Evolutionary conservation across 2,329 filamentous ascomycete genomes (phyloP), one percentile per base, ranked within the genome.

Genomic region (Pseudogymnoascus sp.): DNA sequence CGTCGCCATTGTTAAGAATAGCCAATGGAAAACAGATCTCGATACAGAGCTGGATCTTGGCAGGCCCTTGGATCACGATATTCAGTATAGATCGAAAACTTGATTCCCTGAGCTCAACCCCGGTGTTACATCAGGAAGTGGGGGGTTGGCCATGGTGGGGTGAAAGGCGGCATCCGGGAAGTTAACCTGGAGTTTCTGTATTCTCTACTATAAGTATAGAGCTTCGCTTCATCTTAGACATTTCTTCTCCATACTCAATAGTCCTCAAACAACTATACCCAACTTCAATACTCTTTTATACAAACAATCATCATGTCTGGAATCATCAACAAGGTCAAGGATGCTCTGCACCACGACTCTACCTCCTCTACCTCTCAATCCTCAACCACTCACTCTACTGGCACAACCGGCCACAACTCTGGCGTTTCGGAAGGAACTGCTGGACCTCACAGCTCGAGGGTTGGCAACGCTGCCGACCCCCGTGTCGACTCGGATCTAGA

Each of bases 281-380:
- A 56, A 7, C 59, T 59, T 21, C 42, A 44, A 60, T 37, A 64
- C 53, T 19, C 23, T 26, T 65, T 17, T 31, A 62, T 50, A 26
- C 23, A 40, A 26, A 31, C 59, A 63, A 63, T 68, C 66, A 74
- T 74, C 63, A 82, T 81, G 79, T 78, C 77, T 40, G 70, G 71
- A 60, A 69, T 79, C 62, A 68, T 79, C 63, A 74, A 80, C 70
- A 81, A 80, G 65, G 75, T 80, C 62, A 82, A 80, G 71, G 76
- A 80, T 42, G 77, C 71, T 66, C 65, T 82, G 61, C 68, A 71
- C 65, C 60, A 66, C n/a, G 66, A 66, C 60, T 67, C 65, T 62
- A 67, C 66, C 37, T 68, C 66, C 19, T 61, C 61, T 21, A 64
- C 61, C 42, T 64, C 62, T 44, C 65, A 61, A 31, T 59, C 40